Percentiles rank a stretch among this genome's conserved stretches.
These are phyloP conservation scores for Lomentospora prolificans DNA, from an alignment of 2,329 filamentous ascomycete genomes.

Conservation along the genomic window DNA sequence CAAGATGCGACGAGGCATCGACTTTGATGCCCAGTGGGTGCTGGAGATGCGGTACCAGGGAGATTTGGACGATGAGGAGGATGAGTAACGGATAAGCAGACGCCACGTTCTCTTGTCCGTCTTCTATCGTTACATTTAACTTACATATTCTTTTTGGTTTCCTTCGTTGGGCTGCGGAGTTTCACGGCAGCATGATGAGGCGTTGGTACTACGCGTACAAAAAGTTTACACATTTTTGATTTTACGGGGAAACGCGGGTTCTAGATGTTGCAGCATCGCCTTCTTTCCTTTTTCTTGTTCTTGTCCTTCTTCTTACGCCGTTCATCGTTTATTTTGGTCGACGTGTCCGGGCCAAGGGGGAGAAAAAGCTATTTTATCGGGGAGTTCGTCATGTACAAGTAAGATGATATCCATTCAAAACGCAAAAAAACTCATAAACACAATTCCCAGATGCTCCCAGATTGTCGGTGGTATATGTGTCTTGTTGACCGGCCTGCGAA, in stretches of 20 bases:
- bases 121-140: not conserved
- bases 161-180: not conserved
- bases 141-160: conserved; percentile 4
- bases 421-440: not conserved
- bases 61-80: conserved; percentile 19
- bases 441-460: no score
- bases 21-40: conserved; percentile 83
- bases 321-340: no score
- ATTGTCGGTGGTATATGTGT: no score
- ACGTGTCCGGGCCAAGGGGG: no score
- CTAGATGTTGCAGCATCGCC: not conserved
- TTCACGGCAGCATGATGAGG: not conserved
- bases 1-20: conserved; percentile 71
- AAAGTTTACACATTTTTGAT: not conserved
- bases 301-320: no score
- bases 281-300: not conserved
- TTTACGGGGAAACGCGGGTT: not conserved
- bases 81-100: conserved; percentile 13
- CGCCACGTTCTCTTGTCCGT: not conserved
- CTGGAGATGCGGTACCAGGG: conserved; percentile 53
- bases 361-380: no score
- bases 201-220: not conserved
- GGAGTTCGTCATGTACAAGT: not conserved
- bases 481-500: no score
- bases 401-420: not conserved